These are phyloP conservation scores for Ustulina deusta DNA, from an alignment of 2,329 filamentous ascomycete genomes.

Conservation along the genomic window DNA sequence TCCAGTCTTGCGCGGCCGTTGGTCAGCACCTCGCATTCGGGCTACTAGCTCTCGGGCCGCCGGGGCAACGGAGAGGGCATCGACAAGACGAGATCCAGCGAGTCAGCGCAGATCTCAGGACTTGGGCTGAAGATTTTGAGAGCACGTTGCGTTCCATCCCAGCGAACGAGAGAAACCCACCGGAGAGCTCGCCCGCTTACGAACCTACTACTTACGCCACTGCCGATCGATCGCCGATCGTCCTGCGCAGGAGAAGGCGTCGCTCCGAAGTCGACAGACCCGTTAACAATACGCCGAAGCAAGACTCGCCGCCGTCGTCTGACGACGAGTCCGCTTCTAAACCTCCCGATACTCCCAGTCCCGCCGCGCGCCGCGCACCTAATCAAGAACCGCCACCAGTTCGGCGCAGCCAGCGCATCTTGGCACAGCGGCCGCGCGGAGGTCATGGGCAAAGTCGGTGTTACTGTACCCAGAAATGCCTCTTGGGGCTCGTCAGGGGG, in stretches of 20 bases:
- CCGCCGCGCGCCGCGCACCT: too few species aligned
- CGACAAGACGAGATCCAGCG: conserved; percentile 41
- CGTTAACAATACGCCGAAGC: background rate
- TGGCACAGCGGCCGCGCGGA: too few species aligned
- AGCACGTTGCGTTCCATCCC: conserved; percentile 43
- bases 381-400: too few species aligned
- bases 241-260: too few species aligned
- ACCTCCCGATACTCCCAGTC: conserved; percentile 30
- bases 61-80: conserved; percentile 29
- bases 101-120: conserved; percentile 32
- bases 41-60: conserved; percentile 45
- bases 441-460: conserved; percentile 3
- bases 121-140: conserved; percentile 46
- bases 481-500: conserved; percentile 19
- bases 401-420: too few species aligned
- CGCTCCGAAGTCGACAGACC: background rate
- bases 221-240: conserved; percentile 3
- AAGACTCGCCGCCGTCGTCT: conserved; percentile 19
- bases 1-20: conserved; percentile 45
- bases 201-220: conserved; percentile 42
- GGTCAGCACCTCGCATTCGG: conserved; percentile 50
- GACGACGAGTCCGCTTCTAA: conserved; percentile 33
- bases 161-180: conserved; percentile 34
- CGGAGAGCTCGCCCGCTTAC: conserved; percentile 33
- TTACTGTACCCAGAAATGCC: conserved; percentile 28